Evolutionary conservation across 805 yeast species (phyloP).

Genomic region (Cyberlindnera amylophila): DNA sequence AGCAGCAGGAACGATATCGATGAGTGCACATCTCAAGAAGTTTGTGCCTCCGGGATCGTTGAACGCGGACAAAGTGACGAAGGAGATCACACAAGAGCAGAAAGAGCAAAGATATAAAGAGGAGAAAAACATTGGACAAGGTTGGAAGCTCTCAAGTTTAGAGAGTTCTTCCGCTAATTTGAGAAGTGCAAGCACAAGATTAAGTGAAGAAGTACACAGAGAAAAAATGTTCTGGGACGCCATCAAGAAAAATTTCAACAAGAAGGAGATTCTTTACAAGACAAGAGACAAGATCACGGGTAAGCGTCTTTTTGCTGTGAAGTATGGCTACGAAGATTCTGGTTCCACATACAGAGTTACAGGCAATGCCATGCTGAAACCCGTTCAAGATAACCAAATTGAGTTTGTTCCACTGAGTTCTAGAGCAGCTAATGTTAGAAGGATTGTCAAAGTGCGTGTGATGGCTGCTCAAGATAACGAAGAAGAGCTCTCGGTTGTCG

Average conservation of each 20-base stretch:
- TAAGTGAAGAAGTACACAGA: conserved; percentile 50
- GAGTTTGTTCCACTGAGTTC: conserved; percentile 36
- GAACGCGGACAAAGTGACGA: conserved; percentile 38
- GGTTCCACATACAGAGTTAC: conserved; percentile 67
- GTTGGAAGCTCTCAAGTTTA: conserved; percentile 82
- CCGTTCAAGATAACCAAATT: conserved; percentile 40
- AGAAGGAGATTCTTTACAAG: conserved; percentile 64
- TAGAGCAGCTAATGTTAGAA: conserved; percentile 35
- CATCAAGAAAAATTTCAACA: conserved; percentile 24
- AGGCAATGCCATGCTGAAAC: conserved; percentile 71
- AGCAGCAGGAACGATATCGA: conserved; percentile 79
- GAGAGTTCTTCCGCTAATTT: conserved; percentile 51
- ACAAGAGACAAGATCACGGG: conserved; percentile 53
- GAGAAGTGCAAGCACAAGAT: conserved; percentile 44
- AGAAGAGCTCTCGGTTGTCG: conserved; percentile 50
- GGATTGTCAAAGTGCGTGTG: conserved; percentile 56
- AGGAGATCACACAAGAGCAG: conserved; percentile 21
- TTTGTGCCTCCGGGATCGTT: conserved; percentile 74
- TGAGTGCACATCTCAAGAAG: conserved; percentile 79
- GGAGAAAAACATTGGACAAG: conserved; percentile 36
- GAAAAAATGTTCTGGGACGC: conserved; percentile 72
- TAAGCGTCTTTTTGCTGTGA: conserved; percentile 63
- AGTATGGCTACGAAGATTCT: conserved; percentile 87
- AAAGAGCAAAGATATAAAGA: conserved; percentile 21
- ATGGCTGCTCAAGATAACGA: conserved; percentile 49